These are phyloP conservation scores for Emiliania huxleyi DNA, from an alignment of 78 protist genomes.

Conservation along the genomic window DNA sequence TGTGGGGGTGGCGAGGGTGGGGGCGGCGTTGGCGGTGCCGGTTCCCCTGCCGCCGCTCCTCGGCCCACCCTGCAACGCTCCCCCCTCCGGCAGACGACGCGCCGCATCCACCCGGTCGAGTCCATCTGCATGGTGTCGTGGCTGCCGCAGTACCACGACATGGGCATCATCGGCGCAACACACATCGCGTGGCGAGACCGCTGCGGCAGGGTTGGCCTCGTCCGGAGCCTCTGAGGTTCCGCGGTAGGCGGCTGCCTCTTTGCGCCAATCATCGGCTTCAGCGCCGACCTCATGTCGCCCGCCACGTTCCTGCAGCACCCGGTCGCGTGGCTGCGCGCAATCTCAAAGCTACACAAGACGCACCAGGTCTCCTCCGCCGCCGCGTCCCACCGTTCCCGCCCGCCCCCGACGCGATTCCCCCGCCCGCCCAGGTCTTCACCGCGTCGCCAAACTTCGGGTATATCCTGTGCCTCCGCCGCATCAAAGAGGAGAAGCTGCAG, in stretches of 20 bases:
- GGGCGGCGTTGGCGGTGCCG: too few species aligned
- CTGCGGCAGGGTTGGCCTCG: too few species aligned
- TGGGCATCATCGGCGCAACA: constrained; percentile 18
- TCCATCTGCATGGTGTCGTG: not conserved
- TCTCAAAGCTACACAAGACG: not conserved
- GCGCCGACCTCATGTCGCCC: not conserved
- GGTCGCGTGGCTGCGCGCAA: not conserved
- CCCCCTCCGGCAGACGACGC: too few species aligned
- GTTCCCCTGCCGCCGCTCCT: too few species aligned
- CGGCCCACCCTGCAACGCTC: too few species aligned
- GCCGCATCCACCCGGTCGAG: not conserved
- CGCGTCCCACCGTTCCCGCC: too few species aligned
- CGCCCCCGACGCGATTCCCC: too few species aligned
- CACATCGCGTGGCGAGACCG: too few species aligned
- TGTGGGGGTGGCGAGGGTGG: too few species aligned
- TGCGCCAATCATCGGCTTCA: not conserved
- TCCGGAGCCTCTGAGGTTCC: too few species aligned
- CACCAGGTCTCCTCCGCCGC: not conserved
- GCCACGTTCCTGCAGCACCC: not conserved
- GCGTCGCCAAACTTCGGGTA: not conserved
- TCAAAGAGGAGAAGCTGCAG: not conserved
- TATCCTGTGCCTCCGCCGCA: not conserved
- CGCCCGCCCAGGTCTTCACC: not conserved
- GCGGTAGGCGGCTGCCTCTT: not conserved
- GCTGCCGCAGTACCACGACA: constrained; percentile 35